phyloP scores from a whole-genome alignment of 768 basidiomycete species.

The Suillus lakei region DNA sequence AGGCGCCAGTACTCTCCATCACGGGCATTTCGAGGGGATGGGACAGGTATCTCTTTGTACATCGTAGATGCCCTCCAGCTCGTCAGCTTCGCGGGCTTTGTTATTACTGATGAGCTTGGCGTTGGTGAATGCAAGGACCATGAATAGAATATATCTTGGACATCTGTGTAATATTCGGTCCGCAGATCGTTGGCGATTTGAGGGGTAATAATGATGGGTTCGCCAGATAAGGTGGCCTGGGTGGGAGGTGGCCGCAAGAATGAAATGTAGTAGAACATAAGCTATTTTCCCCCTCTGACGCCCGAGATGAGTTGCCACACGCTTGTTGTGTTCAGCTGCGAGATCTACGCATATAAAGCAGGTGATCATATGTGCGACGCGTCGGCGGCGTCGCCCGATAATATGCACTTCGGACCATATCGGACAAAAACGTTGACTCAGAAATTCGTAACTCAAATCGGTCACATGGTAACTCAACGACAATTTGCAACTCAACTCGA shows the following conservation, averaged over 20 bases:
- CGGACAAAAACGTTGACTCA: too few relatives aligned
- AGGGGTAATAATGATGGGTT: conserved; percentile 65
- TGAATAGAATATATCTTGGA: conserved; percentile 70
- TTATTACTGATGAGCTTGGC: conserved; percentile 30
- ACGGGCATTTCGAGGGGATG: conserved; percentile 56
- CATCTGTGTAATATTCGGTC: conserved; percentile 65
- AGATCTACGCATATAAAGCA: neutral
- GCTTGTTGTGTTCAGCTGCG: neutral
- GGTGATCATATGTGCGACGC: too few relatives aligned
- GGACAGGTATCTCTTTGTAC: conserved; percentile 77
- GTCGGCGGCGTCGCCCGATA: too few relatives aligned
- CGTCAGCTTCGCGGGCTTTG: conserved; percentile 66
- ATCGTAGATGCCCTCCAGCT: conserved; percentile 70
- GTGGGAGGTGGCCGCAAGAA: conserved; percentile 86
- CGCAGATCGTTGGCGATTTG: conserved; percentile 91
- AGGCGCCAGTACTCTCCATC: conserved; percentile 71
- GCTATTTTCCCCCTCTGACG: neutral
- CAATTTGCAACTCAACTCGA: too few relatives aligned
- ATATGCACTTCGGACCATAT: too few relatives aligned
- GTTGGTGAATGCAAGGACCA: conserved; percentile 52
- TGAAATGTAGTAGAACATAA: conserved; percentile 88
- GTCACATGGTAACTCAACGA: too few relatives aligned
- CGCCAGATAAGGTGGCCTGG: conserved; percentile 45
- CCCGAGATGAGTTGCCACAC: neutral
- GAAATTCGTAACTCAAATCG: too few relatives aligned